Percentiles rank a stretch among this genome's conserved stretches.
Evolutionary conservation across 2,329 filamentous ascomycete species (phyloP).

Genomic region (Akanthomyces dipterigenus): DNA sequence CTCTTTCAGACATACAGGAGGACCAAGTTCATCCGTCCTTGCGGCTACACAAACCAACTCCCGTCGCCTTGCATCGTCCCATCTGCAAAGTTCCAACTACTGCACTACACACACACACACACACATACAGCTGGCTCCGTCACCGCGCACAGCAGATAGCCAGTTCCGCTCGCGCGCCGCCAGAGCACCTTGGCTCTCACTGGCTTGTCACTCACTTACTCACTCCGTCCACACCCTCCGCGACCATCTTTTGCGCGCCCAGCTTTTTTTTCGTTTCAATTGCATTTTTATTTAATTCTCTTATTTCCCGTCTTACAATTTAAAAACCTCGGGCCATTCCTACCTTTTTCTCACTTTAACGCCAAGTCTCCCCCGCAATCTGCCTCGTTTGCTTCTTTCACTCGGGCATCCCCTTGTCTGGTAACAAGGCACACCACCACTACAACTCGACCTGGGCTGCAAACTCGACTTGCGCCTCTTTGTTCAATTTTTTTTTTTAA

Average conservation of each 20-base stretch:
- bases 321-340: not conserved
- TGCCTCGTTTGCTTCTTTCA: not conserved
- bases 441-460: not conserved
- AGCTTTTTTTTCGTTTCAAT: not conserved
- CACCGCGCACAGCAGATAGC: not conserved
- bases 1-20: too few species aligned
- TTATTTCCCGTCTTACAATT: not conserved
- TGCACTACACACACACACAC: not conserved
- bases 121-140: not conserved
- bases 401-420: not conserved
- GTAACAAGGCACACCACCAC: not conserved
- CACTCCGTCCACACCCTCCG: conserved; percentile 7
- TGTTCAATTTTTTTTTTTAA: not conserved
- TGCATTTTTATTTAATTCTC: not conserved
- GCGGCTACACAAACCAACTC: too few species aligned
- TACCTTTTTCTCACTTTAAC: not conserved
- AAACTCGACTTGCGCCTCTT: not conserved
- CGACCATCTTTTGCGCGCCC: not conserved
- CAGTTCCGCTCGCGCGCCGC: not conserved
- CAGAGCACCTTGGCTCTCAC: not conserved
- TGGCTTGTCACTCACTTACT: conserved; percentile 2
- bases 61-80: too few species aligned
- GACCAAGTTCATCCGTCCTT: too few species aligned
- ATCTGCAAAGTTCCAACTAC: not conserved
- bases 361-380: not conserved